Evolutionary conservation across 768 basidiomycete genomes (phyloP).

Genomic region (Flagelloscypha sp.): DNA sequence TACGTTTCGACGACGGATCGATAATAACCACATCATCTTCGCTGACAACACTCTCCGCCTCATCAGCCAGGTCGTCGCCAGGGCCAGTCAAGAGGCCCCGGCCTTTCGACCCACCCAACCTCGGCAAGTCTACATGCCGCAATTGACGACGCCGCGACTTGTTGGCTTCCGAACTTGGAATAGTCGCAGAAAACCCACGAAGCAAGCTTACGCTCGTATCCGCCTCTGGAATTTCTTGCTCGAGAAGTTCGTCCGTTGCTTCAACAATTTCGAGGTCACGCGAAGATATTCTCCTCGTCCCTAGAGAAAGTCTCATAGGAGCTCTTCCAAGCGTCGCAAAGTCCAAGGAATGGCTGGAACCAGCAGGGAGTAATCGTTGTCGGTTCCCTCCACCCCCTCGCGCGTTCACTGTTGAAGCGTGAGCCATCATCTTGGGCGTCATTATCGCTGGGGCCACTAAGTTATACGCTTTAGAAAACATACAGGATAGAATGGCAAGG

Average conservation of each 20-base stretch:
- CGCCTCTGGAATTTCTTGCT: slow-evolving; percentile 64
- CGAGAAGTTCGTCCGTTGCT: slow-evolving; percentile 69
- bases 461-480: slow-evolving; percentile 1
- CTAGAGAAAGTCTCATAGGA: slow-evolving; percentile 59
- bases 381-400: slow-evolving; percentile 29
- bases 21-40: slow-evolving; percentile 73
- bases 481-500: slow-evolving; percentile 1
- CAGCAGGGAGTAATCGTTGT: slow-evolving; percentile 14
- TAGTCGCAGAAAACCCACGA: slow-evolving; percentile 90
- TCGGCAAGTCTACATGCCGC: slow-evolving; percentile 69
- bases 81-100: slow-evolving; percentile 62
- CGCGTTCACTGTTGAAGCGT: slow-evolving; percentile 60
- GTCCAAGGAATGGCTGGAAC: slow-evolving; percentile 41
- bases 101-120: slow-evolving; percentile 72
- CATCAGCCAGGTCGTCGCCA: slow-evolving; percentile 34
- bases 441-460: slow-evolving; percentile 80
- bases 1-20: slow-evolving; percentile 20
- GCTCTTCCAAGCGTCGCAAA: slow-evolving; percentile 78
- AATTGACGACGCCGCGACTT: slow-evolving; percentile 70
- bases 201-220: slow-evolving; percentile 71
- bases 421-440: slow-evolving; percentile 77
- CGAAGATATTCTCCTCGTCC: slow-evolving; percentile 64
- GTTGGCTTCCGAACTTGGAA: slow-evolving; percentile 80
- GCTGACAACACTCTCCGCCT: slow-evolving; percentile 55
- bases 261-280: slow-evolving; percentile 80